These are phyloP conservation scores for Fusarium sp. DNA, from an alignment of 2,329 filamentous ascomycete genomes.

Conservation along the genomic window DNA sequence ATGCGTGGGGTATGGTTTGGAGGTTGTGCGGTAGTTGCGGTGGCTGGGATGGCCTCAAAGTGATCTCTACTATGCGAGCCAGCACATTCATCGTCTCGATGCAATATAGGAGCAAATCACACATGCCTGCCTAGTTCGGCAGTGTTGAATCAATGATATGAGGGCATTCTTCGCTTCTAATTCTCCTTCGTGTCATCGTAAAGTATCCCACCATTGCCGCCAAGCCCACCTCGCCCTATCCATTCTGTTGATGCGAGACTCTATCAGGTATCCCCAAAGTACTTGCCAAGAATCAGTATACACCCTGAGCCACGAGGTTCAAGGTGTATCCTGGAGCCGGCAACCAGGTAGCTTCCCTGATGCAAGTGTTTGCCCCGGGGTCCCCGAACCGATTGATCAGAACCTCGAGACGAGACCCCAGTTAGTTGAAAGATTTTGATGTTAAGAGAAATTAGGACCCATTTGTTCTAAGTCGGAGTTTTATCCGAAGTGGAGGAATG, in stretches of 20 bases:
- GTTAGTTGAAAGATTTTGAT: neutral
- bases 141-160: neutral
- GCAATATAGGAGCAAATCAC: neutral
- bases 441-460: slow-evolving; percentile 10
- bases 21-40: slow-evolving; percentile 10
- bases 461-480: neutral
- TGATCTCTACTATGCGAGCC: slow-evolving; percentile 12
- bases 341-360: slow-evolving; percentile 10
- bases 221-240: neutral
- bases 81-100: neutral
- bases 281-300: neutral
- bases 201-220: neutral
- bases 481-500: slow-evolving; percentile 5
- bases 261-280: neutral
- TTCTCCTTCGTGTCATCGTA: neutral
- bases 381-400: neutral
- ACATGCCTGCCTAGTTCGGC: neutral
- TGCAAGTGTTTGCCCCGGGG: slow-evolving; percentile 19
- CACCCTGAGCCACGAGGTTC: neutral
- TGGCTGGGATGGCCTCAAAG: slow-evolving; percentile 5
- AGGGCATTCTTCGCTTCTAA: neutral
- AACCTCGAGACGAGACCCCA: neutral
- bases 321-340: slow-evolving; percentile 8
- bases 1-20: slow-evolving; percentile 11
- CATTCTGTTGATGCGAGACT: neutral